Conservation (phyloP, 345 rosid species). For the Brassica nigra region DNA sequence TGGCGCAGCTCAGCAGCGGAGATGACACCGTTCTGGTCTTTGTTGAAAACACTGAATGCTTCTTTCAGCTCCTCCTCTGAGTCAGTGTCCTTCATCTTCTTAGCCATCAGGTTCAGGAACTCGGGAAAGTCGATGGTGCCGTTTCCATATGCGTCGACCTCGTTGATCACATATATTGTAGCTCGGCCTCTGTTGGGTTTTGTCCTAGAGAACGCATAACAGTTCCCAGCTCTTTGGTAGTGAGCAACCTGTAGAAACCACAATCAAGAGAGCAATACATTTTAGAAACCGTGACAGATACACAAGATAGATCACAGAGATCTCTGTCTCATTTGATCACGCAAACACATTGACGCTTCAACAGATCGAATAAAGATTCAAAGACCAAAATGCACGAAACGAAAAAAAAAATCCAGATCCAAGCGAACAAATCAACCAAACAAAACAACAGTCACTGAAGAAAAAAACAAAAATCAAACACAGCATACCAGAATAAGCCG, state of each 20-base stretch:
- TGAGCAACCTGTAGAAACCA: slow-evolving; percentile 42
- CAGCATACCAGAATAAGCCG: not conserved
- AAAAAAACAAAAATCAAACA: not conserved
- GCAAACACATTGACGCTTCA: not conserved
- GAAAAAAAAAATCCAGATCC: slow-evolving; percentile 8
- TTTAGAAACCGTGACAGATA: not conserved
- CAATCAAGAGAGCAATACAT: not conserved
- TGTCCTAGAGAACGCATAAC: slow-evolving; percentile 62
- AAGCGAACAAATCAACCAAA: not conserved
- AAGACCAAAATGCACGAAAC: not conserved
- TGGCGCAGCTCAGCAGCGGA: too few species aligned
- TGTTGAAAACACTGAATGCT: too few species aligned
- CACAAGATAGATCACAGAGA: not conserved
- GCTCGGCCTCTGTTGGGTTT: slow-evolving; percentile 53
- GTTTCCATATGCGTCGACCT: slow-evolving; percentile 19
- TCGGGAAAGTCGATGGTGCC: too few species aligned
- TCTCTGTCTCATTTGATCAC: not conserved
- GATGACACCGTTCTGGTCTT: slow-evolving; percentile 20
- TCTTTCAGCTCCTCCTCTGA: too few species aligned
- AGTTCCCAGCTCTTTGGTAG: slow-evolving; percentile 58
- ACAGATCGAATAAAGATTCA: not conserved
- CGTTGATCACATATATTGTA: slow-evolving; percentile 52
- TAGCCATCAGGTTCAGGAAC: too few species aligned
- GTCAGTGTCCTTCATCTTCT: too few species aligned
- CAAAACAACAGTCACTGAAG: not conserved